Evolutionary conservation across 2,329 filamentous ascomycete genomes (phyloP), one percentile per base, ranked within the genome.

Genomic region (Fusarium ambrosium): DNA sequence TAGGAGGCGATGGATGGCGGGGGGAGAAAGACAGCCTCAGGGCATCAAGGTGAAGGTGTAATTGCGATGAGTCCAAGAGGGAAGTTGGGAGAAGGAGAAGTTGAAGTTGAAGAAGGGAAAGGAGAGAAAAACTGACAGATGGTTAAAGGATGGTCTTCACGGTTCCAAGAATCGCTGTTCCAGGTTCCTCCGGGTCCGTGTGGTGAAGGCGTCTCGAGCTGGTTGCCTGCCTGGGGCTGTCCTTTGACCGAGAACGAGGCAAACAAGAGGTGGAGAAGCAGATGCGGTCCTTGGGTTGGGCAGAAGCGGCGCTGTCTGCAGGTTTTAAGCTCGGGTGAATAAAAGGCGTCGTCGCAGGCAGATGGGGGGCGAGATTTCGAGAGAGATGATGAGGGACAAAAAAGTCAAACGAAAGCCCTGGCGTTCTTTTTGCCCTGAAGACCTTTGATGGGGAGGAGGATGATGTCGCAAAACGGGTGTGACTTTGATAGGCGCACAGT

Each of bases 131-230:
- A 77, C 77, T 77, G 51, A 78, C 76, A 63, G 66, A 66, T 56
- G 71, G 66, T 63, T 39, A 64, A 58, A 64, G 58, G 53, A 66
- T 65, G 70, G 61, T 43, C 72, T 73, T 62, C 60, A 59, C 20
- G 67, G 63, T 68, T 43, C 65, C 58, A 75, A 69, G 69, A 71
- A 74, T 58, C 64, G 39, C 56, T 72, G 53, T 69, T 74, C 71
- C 68, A 69, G 64, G 68, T 62, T 72, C 60, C 68, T 71, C 70
- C 64, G 68, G 71, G 56, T 55, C 68, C 68, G 69, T 64, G 36
- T 53, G 48, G 51, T 64, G 59, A 73, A 70, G 69, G 65, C 55
- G 72, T 75, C 66, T 73, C 69, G 72, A 68, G 66, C 67, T 39
- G 59, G 67, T 53, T 45, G 58, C 62, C 68, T 70, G 72, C 37